Percentiles rank a stretch among this genome's conserved stretches.
Evolutionary conservation across 306 rosid genomes (phyloP).

Genomic region (Ziziphus jujuba): DNA sequence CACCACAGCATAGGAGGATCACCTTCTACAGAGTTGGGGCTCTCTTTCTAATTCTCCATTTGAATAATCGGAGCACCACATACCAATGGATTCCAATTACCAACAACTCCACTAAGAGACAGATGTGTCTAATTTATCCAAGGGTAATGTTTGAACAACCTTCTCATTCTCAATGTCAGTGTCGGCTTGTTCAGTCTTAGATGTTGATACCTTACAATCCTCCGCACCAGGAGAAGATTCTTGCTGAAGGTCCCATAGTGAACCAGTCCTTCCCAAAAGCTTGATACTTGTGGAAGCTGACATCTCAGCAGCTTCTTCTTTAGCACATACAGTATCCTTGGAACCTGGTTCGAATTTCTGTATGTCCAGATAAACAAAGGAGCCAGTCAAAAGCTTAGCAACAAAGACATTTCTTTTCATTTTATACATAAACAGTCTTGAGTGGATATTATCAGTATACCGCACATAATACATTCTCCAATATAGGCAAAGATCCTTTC

Average conservation of each 20-base stretch:
- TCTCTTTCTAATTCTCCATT: slow-evolving; percentile 32
- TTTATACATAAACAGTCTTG: not conserved
- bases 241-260: slow-evolving; percentile 38
- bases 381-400: not conserved
- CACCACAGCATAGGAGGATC: slow-evolving; percentile 42
- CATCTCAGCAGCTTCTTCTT: slow-evolving; percentile 26
- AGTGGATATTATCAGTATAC: slow-evolving; percentile 36
- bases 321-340: slow-evolving; percentile 27
- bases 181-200: slow-evolving; percentile 25
- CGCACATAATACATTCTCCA: slow-evolving; percentile 33
- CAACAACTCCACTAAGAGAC: slow-evolving; percentile 47
- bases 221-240: slow-evolving; percentile 27
- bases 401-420: slow-evolving; percentile 5
- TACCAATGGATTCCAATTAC: slow-evolving; percentile 26
- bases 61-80: too few species aligned
- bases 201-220: slow-evolving; percentile 22
- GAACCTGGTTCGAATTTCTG: slow-evolving; percentile 61
- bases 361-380: slow-evolving; percentile 24
- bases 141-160: slow-evolving; percentile 34
- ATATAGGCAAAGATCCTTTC: slow-evolving; percentile 35
- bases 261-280: too few species aligned
- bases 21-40: slow-evolving; percentile 18
- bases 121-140: slow-evolving; percentile 38
- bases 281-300: too few species aligned
- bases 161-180: slow-evolving; percentile 30